These are phyloP conservation scores for Ophiostoma novo-ulmi DNA, from an alignment of 2,329 filamentous ascomycete genomes.

Conservation along the genomic window DNA sequence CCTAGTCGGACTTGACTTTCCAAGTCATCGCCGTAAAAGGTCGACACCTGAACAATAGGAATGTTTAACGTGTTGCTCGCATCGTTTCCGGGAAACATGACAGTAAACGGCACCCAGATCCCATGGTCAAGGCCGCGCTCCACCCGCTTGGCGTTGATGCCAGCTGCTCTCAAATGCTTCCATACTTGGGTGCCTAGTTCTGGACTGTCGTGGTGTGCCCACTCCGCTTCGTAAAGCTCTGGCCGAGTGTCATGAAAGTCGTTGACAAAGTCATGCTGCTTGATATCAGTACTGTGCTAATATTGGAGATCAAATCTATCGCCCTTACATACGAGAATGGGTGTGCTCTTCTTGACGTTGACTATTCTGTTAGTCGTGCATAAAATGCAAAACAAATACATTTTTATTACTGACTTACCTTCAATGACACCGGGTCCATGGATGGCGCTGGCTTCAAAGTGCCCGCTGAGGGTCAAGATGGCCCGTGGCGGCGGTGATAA, in stretches of 20 bases:
- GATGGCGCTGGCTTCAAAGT: constrained; percentile 1
- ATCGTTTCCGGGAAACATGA: constrained; percentile 20
- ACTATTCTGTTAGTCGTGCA: background rate
- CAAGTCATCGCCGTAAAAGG: background rate
- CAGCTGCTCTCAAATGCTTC: constrained; percentile 11
- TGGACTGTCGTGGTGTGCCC: constrained; percentile 20
- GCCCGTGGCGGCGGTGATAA: background rate
- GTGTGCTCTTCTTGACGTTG: constrained; percentile 3
- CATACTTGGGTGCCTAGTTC: constrained; percentile 18
- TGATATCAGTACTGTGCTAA: too few relatives aligned
- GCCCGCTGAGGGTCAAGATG: background rate
- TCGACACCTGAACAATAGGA: background rate
- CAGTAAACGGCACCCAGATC: constrained; percentile 21
- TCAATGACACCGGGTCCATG: background rate
- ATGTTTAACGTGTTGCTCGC: background rate
- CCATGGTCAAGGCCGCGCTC: constrained; percentile 24
- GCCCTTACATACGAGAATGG: background rate
- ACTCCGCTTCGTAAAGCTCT: constrained; percentile 17
- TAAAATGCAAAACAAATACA: background rate
- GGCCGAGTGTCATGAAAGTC: constrained; percentile 22
- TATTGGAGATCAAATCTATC: too few relatives aligned
- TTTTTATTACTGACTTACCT: background rate
- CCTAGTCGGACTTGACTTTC: background rate
- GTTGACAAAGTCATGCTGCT: constrained; percentile 22
- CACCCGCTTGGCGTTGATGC: constrained; percentile 16